Percentiles rank a stretch among this genome's conserved stretches.
phyloP scores from a whole-genome alignment of 2,329 filamentous ascomycete genomes.

The Sclerotinia glacialis region DNA sequence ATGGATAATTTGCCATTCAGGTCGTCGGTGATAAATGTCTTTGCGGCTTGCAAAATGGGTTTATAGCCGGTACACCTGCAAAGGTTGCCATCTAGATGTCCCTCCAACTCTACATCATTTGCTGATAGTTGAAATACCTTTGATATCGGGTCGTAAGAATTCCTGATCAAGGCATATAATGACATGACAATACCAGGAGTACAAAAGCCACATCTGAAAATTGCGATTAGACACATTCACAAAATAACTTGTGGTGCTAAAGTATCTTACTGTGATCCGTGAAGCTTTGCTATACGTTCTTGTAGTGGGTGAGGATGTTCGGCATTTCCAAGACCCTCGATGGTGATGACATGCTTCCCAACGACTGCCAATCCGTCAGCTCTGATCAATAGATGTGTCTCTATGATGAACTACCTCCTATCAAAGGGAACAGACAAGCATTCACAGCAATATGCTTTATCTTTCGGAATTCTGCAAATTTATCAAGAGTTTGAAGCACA shows the following conservation, averaged over 20 bases:
- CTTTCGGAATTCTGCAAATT: constrained; percentile 62
- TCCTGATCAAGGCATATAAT: constrained; percentile 84
- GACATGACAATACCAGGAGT: constrained; percentile 98
- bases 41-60: constrained; percentile 89
- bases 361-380: constrained; percentile 53
- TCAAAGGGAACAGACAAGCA: constrained; percentile 62
- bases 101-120: constrained; percentile 74
- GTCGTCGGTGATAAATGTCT: constrained; percentile 65
- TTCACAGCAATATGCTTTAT: constrained; percentile 96
- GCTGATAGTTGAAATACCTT: constrained; percentile 48
- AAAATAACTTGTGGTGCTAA: neutral
- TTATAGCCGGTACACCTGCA: constrained; percentile 94
- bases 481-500: constrained; percentile 71
- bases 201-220: constrained; percentile 59
- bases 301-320: constrained; percentile 83
- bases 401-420: constrained; percentile 29
- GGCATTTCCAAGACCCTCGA: constrained; percentile 87
- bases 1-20: constrained; percentile 47
- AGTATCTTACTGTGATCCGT: constrained; percentile 75
- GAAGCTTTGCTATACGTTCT: constrained; percentile 82
- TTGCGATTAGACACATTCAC: neutral
- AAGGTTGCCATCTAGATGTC: constrained; percentile 87
- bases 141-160: constrained; percentile 63
- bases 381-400: neutral
- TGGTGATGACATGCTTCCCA: constrained; percentile 94